phyloP scores from a whole-genome alignment of 2,329 filamentous ascomycete species.

The Colletotrichum aenigma region DNA sequence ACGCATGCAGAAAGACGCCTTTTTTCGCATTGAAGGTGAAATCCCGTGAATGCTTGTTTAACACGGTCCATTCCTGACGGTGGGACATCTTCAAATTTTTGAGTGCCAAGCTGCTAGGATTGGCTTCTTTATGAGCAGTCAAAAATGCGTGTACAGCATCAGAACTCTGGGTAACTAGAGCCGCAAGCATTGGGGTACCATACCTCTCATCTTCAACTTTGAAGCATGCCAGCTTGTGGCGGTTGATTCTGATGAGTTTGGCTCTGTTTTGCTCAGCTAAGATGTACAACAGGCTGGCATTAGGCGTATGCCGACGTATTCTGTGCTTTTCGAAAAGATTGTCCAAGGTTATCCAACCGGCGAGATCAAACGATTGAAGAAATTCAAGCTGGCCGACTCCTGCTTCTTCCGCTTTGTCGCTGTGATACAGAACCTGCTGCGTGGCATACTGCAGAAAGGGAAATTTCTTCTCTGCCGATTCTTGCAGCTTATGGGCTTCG shows the following conservation, averaged over 20 bases:
- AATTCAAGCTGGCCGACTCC: neutral
- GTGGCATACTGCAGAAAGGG: neutral
- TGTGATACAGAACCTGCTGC: neutral
- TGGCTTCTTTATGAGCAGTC: rapidly evolving
- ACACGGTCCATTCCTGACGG: too few relatives aligned
- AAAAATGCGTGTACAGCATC: neutral
- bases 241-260: rapidly evolving
- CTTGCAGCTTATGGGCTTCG: rapidly evolving
- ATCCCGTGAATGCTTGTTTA: neutral
- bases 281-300: neutral
- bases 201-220: neutral
- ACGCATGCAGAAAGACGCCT: rapidly evolving
- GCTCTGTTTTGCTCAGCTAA: neutral
- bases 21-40: rapidly evolving
- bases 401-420: rapidly evolving
- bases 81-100: neutral
- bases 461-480: neutral
- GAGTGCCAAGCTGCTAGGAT: neutral
- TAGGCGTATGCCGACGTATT: neutral
- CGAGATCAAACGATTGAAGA: neutral
- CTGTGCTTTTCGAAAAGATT: neutral
- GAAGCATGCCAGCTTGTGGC: neutral
- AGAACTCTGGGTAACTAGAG: rapidly evolving
- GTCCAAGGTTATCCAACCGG: neutral
- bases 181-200: neutral